Evolutionary conservation across 352 stramenopile species (phyloP).

Genomic region (Elongisporangium prolatum): DNA sequence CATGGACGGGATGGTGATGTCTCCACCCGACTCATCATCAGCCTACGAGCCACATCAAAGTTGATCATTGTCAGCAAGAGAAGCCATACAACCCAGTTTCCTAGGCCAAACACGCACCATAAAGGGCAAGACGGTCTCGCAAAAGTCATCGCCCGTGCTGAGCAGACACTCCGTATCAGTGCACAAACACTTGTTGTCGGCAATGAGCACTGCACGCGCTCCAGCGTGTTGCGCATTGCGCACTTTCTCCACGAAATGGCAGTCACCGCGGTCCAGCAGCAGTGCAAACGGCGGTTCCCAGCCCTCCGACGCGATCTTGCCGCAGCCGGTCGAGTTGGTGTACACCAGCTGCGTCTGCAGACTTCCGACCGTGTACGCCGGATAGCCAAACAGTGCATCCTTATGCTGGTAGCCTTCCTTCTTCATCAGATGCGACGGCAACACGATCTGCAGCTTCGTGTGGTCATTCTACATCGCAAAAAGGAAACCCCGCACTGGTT

Average conservation of each 20-base stretch:
- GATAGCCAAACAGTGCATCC: slow-evolving; percentile 95
- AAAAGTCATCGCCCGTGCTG: slow-evolving; percentile 75
- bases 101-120: slow-evolving; percentile 34
- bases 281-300: slow-evolving; percentile 94
- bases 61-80: neutral
- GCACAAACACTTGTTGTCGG: slow-evolving; percentile 96
- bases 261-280: slow-evolving; percentile 94
- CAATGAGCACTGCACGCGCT: slow-evolving; percentile 93
- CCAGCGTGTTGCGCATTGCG: slow-evolving; percentile 89
- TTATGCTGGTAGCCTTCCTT: slow-evolving; percentile 94
- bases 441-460: slow-evolving; percentile 87
- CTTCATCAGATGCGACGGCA: slow-evolving; percentile 86
- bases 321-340: slow-evolving; percentile 66
- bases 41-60: slow-evolving; percentile 31
- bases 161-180: slow-evolving; percentile 70
- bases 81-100: slow-evolving; percentile 1
- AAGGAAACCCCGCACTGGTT: slow-evolving; percentile 2
- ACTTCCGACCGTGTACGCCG: slow-evolving; percentile 87
- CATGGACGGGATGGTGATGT: slow-evolving; percentile 97
- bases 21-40: slow-evolving; percentile 94
- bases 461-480: slow-evolving; percentile 58
- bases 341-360: slow-evolving; percentile 90
- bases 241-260: slow-evolving; percentile 96
- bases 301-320: slow-evolving; percentile 72
- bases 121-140: slow-evolving; percentile 85